A percentile compares a stretch with the other conserved stretches of the same genome.
phyloP scores from a whole-genome alignment of 2,329 filamentous ascomycete species.

The Camptophora hylomeconis region DNA sequence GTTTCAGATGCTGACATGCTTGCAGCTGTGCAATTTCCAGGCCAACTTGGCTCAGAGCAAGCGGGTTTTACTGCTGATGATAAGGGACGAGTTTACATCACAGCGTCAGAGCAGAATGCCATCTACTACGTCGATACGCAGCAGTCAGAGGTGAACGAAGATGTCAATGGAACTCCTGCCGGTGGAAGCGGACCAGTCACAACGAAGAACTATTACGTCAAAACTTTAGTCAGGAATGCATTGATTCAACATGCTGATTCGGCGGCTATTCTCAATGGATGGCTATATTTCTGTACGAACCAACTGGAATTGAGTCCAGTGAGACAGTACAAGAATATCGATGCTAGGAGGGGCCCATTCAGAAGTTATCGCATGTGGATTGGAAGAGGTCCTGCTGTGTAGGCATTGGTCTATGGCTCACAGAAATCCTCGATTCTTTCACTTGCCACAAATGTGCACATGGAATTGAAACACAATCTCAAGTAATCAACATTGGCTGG shows the following conservation, averaged over 20 bases:
- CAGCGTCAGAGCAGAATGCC: constrained; percentile 31
- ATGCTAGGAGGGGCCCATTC: constrained; percentile 12
- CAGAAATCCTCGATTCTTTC: too few relatives aligned
- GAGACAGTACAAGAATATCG: constrained; percentile 27
- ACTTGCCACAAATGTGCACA: too few relatives aligned
- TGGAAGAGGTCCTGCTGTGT: constrained; percentile 6
- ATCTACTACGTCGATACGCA: constrained; percentile 31
- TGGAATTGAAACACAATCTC: too few relatives aligned
- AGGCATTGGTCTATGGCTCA: background rate
- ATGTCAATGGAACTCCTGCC: constrained; percentile 23
- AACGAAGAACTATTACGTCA: constrained; percentile 26
- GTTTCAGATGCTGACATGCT: constrained; percentile 24
- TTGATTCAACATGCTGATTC: constrained; percentile 32
- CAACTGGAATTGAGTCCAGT: constrained; percentile 25
- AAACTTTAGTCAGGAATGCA: constrained; percentile 26
- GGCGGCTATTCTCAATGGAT: constrained; percentile 28
- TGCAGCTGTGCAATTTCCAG: constrained; percentile 25
- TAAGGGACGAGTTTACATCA: constrained; percentile 28
- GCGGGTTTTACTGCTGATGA: constrained; percentile 32
- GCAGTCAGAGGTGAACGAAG: constrained; percentile 22
- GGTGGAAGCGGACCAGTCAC: constrained; percentile 22
- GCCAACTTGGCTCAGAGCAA: constrained; percentile 28
- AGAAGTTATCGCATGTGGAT: constrained; percentile 6
- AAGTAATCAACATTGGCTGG: too few relatives aligned
- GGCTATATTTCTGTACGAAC: constrained; percentile 31